A percentile compares a stretch with the other conserved stretches of the same genome.
Evolutionary conservation across 1,284 basidiomycete species (phyloP).

Genomic region (Melampsora abietis-canadensis): DNA sequence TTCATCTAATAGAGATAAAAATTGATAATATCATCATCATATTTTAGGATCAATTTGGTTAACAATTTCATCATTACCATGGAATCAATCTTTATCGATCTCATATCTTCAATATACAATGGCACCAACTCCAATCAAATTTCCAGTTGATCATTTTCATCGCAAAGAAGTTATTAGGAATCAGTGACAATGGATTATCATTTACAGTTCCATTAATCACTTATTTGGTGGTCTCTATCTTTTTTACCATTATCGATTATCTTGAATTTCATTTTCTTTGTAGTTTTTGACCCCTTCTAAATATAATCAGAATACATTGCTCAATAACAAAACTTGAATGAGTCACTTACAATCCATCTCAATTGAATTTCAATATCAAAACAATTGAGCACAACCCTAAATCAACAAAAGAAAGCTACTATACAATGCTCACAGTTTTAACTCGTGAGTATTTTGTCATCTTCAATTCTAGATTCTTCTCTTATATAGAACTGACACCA

Average conservation of each 20-base stretch:
- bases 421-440: too few species aligned
- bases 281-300: too few species aligned
- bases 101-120: neutral
- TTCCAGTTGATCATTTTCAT: conserved; percentile 58
- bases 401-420: too few species aligned
- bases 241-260: conserved; percentile 76
- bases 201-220: conserved; percentile 71
- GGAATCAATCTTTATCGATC: neutral
- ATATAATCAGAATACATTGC: too few species aligned
- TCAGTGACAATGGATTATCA: conserved; percentile 72
- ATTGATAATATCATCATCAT: neutral
- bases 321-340: too few species aligned
- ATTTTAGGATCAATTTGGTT: neutral
- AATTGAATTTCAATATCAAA: too few species aligned
- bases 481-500: too few species aligned
- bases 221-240: conserved; percentile 80
- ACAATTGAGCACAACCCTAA: too few species aligned
- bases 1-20: too few species aligned
- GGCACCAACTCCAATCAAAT: neutral
- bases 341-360: too few species aligned
- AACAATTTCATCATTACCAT: neutral
- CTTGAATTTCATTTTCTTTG: conserved; percentile 68
- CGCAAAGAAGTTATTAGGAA: conserved; percentile 61
- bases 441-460: too few species aligned
- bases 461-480: too few species aligned